phyloP scores from a whole-genome alignment of 2,329 filamentous ascomycete species.

The Emmonsiellopsis sp. region DNA sequence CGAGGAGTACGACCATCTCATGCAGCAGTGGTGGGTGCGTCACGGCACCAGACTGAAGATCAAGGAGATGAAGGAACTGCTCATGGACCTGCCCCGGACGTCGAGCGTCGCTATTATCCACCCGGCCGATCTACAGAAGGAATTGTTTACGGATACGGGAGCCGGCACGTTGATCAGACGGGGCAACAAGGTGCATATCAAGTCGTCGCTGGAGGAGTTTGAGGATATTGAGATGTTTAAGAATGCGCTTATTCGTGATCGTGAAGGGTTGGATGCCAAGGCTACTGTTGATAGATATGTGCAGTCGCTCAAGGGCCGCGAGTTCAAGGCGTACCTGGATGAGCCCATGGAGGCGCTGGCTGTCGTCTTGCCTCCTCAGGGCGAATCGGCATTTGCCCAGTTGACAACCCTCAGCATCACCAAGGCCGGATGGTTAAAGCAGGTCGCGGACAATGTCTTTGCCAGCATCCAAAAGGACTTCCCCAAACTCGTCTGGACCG shows the following conservation, averaged over 20 bases:
- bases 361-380: slow-evolving; percentile 67
- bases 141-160: slow-evolving; percentile 91
- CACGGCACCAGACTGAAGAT: slow-evolving; percentile 96
- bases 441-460: slow-evolving; percentile 92
- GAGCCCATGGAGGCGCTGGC: slow-evolving; percentile 88
- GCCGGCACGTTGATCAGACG: slow-evolving; percentile 87
- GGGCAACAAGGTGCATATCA: slow-evolving; percentile 77
- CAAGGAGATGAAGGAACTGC: slow-evolving; percentile 88
- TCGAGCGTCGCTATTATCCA: slow-evolving; percentile 97
- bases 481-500: slow-evolving; percentile 88
- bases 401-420: slow-evolving; percentile 87
- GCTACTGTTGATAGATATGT: slow-evolving; percentile 82
- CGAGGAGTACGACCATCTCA: slow-evolving; percentile 86
- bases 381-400: slow-evolving; percentile 62
- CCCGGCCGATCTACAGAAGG: slow-evolving; percentile 89
- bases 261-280: slow-evolving; percentile 69
- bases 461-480: slow-evolving; percentile 88
- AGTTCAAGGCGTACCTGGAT: slow-evolving; percentile 91
- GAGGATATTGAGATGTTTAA: slow-evolving; percentile 68
- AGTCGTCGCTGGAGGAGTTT: slow-evolving; percentile 62
- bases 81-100: slow-evolving; percentile 78
- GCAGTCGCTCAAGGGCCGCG: slow-evolving; percentile 61
- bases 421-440: slow-evolving; percentile 88
- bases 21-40: slow-evolving; percentile 89
- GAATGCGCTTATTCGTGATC: slow-evolving; percentile 70